These are phyloP conservation scores for Triglochin maritima DNA, from an alignment of 106 monocot genomes.

Conservation along the genomic window DNA sequence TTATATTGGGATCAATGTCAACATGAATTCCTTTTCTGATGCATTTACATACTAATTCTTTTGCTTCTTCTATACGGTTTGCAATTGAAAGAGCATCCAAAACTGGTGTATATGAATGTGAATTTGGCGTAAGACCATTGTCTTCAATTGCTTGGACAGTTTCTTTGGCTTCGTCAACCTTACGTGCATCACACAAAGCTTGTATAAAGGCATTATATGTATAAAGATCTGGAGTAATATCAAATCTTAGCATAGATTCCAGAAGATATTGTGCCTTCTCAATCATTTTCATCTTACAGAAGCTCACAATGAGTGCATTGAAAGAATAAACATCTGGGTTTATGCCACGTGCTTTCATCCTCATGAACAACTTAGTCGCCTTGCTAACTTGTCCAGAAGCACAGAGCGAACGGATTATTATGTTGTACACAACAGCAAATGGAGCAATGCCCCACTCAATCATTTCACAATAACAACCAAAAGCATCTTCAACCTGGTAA, in stretches of 20 bases:
- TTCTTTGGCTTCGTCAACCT: slow-evolving; percentile 60
- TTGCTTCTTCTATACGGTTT: slow-evolving; percentile 31
- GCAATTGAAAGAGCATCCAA: slow-evolving; percentile 23
- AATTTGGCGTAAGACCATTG: slow-evolving; percentile 30
- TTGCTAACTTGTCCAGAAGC: slow-evolving; percentile 30
- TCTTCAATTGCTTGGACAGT: slow-evolving; percentile 36
- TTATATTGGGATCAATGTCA: neutral
- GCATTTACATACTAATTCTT: slow-evolving; percentile 28
- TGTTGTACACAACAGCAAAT: slow-evolving; percentile 64
- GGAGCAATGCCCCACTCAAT: slow-evolving; percentile 64
- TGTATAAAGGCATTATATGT: slow-evolving; percentile 64
- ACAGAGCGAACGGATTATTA: slow-evolving; percentile 64
- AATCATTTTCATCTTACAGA: slow-evolving; percentile 56
- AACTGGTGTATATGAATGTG: slow-evolving; percentile 37
- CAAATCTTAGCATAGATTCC: slow-evolving; percentile 71
- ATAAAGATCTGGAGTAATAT: slow-evolving; percentile 52
- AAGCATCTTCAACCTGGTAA: slow-evolving; percentile 77
- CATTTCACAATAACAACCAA: slow-evolving; percentile 72
- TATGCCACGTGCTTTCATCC: slow-evolving; percentile 57
- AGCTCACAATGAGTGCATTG: slow-evolving; percentile 62
- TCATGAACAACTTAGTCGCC: slow-evolving; percentile 53
- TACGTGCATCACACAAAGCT: slow-evolving; percentile 44
- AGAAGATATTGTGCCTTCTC: slow-evolving; percentile 54
- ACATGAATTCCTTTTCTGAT: slow-evolving; percentile 20
- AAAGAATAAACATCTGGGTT: slow-evolving; percentile 67